Base-by-base conservation (phyloP, 176 grass and related monocot species). In the Triticum dicoccoides region DNA sequence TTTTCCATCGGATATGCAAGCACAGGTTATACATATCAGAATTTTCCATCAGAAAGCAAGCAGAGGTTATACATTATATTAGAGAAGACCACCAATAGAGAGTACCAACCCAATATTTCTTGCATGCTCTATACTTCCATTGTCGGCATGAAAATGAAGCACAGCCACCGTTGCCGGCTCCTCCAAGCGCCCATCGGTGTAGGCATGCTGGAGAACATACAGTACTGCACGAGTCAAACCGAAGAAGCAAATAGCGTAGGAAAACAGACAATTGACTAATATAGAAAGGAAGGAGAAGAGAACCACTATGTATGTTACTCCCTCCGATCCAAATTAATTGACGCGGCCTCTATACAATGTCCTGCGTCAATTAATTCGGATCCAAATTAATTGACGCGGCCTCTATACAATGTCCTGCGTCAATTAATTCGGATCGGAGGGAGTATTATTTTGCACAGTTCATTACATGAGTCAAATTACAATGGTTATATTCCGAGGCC, bases 151-250 rank as follows among this genome's bases (percentile, higher is more conserved):
- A 87, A 92, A 81, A 80, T 97, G 86, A 63, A 91, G 80, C 30
- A 90, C n/a, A 63, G 86, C 69, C 56, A 91, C 83, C 17, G 87
- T 58, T 68, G 84, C 74, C 45, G 85, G 83, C 61, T 98, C 89
- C 89, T 95, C 95, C 94, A 95, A 80, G 78, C 80, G 74, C 34
- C 93, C 95, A 86, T 98, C 95, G 35, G 77, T 87, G 73, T 98
- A 95, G 5, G 89, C 95, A 24, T 98, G 95, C 93, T 95, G 91
- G 45, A 89, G 76, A 85, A 72, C 18, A 80, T 73, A 61, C 38
- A 82, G 2, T 32, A 54, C 65, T 52, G 59, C 78, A 90, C 1
- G 78, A 44, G 75, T 88, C 25, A 84, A 70, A 61, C 74, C 44
- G 5, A 42, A 21, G 42, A 20, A 20, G 11, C 59, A 9, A 29